A percentile compares a stretch with the other conserved stretches of the same genome.
Evolutionary conservation across 1,284 basidiomycete species (phyloP).

Genomic region (Testicularia cyperi): DNA sequence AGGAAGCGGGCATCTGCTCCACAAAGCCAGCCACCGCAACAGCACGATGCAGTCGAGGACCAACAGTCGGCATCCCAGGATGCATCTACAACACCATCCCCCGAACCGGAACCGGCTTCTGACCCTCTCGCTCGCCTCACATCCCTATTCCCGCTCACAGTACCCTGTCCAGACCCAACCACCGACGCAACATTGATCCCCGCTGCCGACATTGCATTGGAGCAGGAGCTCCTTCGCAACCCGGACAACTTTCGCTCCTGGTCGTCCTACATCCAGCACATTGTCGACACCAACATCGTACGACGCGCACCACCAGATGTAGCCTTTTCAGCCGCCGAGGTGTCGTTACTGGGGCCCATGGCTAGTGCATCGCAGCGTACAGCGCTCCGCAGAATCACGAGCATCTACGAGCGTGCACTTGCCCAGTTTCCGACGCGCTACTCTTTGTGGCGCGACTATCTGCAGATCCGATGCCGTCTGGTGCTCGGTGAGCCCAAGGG

Average conservation of each 20-base stretch:
- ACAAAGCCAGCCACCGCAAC: too few relatives aligned
- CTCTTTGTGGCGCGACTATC: constrained; percentile 93
- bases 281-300: constrained; percentile 68
- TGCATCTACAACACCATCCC: too few relatives aligned
- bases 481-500: constrained; percentile 73
- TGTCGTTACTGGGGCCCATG: constrained; percentile 64
- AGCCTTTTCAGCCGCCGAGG: constrained; percentile 61
- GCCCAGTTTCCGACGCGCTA: constrained; percentile 83
- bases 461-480: constrained; percentile 78
- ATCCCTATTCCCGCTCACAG: constrained; percentile 73
- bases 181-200: constrained; percentile 76
- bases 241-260: constrained; percentile 86
- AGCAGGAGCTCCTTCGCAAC: constrained; percentile 94
- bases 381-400: constrained; percentile 78
- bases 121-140: constrained; percentile 4
- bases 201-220: constrained; percentile 76
- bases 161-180: constrained; percentile 77
- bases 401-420: constrained; percentile 89
- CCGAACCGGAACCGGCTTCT: too few relatives aligned
- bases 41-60: too few relatives aligned
- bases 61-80: too few relatives aligned
- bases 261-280: constrained; percentile 80
- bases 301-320: constrained; percentile 61
- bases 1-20: too few relatives aligned
- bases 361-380: constrained; percentile 72